These are phyloP conservation scores for Lanzia echinophila DNA, from an alignment of 2,329 filamentous ascomycete genomes.

Conservation along the genomic window DNA sequence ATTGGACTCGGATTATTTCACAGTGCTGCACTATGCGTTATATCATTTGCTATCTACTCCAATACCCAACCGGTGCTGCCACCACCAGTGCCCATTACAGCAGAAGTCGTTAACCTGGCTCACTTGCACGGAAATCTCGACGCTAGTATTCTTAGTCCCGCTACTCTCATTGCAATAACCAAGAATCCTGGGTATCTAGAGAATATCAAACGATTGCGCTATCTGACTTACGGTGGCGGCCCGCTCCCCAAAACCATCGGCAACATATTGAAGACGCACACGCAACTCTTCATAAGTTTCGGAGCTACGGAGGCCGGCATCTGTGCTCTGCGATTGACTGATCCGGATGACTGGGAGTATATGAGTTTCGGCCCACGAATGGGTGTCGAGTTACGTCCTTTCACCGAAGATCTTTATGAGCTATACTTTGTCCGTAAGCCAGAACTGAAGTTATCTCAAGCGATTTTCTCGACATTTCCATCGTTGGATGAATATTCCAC, in stretches of 20 bases:
- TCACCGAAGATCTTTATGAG: conserved; percentile 18
- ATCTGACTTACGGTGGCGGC: background rate
- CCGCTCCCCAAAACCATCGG: background rate
- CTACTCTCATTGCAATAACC: background rate
- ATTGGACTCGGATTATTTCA: background rate
- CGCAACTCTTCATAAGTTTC: background rate
- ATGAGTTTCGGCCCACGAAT: background rate
- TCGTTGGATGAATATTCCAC: background rate
- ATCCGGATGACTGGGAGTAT: background rate
- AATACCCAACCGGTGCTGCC: background rate
- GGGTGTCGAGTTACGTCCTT: background rate
- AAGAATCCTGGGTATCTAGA: background rate
- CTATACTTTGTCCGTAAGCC: conserved; percentile 16
- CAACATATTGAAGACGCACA: background rate
- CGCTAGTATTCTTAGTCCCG: background rate
- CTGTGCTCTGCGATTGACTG: background rate
- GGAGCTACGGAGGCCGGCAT: background rate
- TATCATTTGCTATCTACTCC: background rate
- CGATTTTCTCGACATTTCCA: conserved; percentile 29
- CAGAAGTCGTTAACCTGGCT: background rate
- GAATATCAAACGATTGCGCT: background rate
- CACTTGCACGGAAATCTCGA: background rate
- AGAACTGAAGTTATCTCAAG: conserved; percentile 14
- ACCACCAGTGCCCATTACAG: background rate
- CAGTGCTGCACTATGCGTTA: background rate